Base-by-base conservation (phyloP, 1,284 basidiomycete species). In the Ceratobasidium sp. region DNA sequence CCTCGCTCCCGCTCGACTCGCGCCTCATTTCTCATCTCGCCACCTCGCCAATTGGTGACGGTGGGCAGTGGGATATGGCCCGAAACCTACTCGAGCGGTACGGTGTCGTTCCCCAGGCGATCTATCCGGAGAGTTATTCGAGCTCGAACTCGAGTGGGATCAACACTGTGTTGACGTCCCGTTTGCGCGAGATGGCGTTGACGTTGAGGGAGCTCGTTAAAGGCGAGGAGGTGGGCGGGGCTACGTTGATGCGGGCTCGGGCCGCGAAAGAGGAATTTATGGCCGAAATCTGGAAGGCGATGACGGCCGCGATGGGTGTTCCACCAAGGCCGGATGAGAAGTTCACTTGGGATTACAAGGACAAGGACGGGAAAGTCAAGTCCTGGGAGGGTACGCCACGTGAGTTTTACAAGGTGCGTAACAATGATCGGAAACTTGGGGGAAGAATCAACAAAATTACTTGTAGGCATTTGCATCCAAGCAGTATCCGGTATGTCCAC, bases 41-140 rank as follows among this genome's bases (percentile, higher is more conserved):
- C 37, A 83, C 85, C 15, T 91, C 92, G 70, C 94, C 95, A 37
- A 91, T 97, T 82, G 92, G 90, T 80, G 97, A 99, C 82, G 97
- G 97, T 59, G 96, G 96, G 8, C 95, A 97, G 84, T 97, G 92
- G 91, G 96, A 98, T 83, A 98, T 98, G 96, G 92, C 90, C 0
- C 92, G 95, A 80, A 97, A 97, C 83, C 84, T 98, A 40, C 86
- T 97, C 34, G 88, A 90, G 86, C 92, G 88, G 70, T 97, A 97
- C 81, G 96, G 96, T 66, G 85, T 95, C 61, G 89, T 97, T 52
- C 95, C 95, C 0, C 93, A 95, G 82, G 78, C 88, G 0, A 80
- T 95, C 56, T 98, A 90, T 84, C 96, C 96, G 22, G 97, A 99
- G 84, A 94, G 94, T 0, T 90, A 88, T 79, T 93, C 95, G 81